Evolutionary conservation across 305 asterid genomes (phyloP).

Genomic region (Rubia occidens): DNA sequence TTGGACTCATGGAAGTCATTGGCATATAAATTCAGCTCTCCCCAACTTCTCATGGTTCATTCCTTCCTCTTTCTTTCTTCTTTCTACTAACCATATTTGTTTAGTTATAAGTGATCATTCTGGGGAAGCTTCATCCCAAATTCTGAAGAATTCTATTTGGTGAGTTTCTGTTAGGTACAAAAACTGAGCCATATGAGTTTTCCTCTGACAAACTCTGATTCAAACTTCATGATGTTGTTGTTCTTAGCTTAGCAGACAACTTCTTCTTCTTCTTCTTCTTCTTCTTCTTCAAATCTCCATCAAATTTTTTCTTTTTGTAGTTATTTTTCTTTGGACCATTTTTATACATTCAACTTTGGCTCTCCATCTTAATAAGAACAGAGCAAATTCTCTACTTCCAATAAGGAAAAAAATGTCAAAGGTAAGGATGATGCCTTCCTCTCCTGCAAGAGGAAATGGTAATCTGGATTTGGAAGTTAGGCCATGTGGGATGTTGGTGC

Average conservation of each 20-base stretch:
- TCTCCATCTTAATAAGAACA: neutral
- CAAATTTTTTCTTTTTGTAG: slow-evolving; percentile 13
- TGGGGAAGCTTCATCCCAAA: slow-evolving; percentile 36
- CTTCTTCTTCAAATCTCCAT: slow-evolving; percentile 21
- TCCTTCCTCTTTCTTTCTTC: slow-evolving; percentile 13
- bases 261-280: slow-evolving; percentile 41
- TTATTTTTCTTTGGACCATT: neutral
- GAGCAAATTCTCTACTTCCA: neutral
- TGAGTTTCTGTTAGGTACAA: slow-evolving; percentile 23
- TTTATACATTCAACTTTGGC: neutral
- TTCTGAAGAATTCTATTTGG: slow-evolving; percentile 16
- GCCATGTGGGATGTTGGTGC: slow-evolving; percentile 93
- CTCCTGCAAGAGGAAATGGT: slow-evolving; percentile 33
- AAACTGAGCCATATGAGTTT: slow-evolving; percentile 25
- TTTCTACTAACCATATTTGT: slow-evolving; percentile 23
- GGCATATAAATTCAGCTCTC: slow-evolving; percentile 11
- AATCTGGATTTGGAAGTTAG: slow-evolving; percentile 51
- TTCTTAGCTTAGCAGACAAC: slow-evolving; percentile 84
- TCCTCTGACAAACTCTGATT: slow-evolving; percentile 27
- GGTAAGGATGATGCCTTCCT: slow-evolving; percentile 42
- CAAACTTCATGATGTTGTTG: slow-evolving; percentile 50
- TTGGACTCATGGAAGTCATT: neutral
- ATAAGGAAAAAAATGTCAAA: slow-evolving; percentile 41
- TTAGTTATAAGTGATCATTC: slow-evolving; percentile 10
- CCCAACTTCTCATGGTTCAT: slow-evolving; percentile 12